Evolutionary conservation across 257 asterid species (phyloP).

Genomic region (Solanum corneliomulleri): DNA sequence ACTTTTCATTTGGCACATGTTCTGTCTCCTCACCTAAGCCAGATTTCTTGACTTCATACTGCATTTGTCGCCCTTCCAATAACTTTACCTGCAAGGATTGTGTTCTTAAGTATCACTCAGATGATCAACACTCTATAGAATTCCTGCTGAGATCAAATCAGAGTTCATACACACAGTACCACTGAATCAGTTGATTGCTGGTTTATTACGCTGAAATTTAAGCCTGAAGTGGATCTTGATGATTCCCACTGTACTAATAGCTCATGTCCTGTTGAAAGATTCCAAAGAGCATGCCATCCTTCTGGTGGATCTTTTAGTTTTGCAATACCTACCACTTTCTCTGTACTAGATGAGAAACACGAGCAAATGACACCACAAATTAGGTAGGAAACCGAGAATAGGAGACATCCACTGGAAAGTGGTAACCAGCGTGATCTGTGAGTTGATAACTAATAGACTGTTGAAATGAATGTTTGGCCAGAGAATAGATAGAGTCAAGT

Average conservation of each 20-base stretch:
- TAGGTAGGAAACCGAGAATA: not conserved
- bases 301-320: slow-evolving; percentile 65
- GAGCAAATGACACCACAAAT: slow-evolving; percentile 1
- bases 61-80: slow-evolving; percentile 67
- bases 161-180: slow-evolving; percentile 20
- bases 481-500: not conserved
- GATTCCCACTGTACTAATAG: slow-evolving; percentile 38
- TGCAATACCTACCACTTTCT: slow-evolving; percentile 82
- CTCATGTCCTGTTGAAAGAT: slow-evolving; percentile 58
- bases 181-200: slow-evolving; percentile 19
- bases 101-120: not conserved
- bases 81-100: slow-evolving; percentile 35
- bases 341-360: slow-evolving; percentile 64
- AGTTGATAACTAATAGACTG: not conserved
- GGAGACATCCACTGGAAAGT: not conserved
- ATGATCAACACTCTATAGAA: not conserved
- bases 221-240: slow-evolving; percentile 18
- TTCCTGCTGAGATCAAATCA: not conserved
- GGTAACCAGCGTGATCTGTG: not conserved
- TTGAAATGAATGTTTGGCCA: not conserved
- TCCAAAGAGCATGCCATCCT: slow-evolving; percentile 74
- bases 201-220: slow-evolving; percentile 32
- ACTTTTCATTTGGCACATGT: not conserved
- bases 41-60: slow-evolving; percentile 37
- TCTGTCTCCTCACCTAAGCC: not conserved